Base-by-base conservation (phyloP, 176 grass and related monocot genomes). In the Elaeis guineensis region DNA sequence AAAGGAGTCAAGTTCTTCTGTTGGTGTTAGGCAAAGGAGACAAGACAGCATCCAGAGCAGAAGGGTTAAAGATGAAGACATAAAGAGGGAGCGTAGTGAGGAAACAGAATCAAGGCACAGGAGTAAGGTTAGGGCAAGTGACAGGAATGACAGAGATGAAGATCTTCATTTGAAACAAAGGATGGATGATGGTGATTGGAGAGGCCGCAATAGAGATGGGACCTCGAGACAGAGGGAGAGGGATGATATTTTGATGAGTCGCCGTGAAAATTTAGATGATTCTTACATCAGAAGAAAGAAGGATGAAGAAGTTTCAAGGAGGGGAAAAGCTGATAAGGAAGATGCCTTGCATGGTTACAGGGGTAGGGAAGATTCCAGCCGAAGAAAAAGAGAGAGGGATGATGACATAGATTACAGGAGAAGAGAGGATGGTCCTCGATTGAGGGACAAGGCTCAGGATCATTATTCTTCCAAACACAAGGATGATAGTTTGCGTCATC, bases 11-110 rank as follows among this genome's bases (percentile, higher is more conserved):
- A 44, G 9, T 65, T 63, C 75, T 69, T 54, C 51, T 19, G 9
- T 26, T 19, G 39, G 26, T 68, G 24, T 52, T 20, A 70, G 62
- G 62, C 77, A 69, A 32, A 85, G 84, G 72, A 93, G 88, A 89
- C 87, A 98, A 55, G 84, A 83, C 49, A 63, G 16, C 71, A 23
- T 77, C 78, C 86, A 87, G 77, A 66, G 69, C 32, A 87, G 83
- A 81, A 80, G 83, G 65, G 59, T 57, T 64, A 90, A 84, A 84
- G 94, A 89, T 63, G 87, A 93, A 78, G 87, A 89, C 44, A 68
- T 83, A 49, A 86, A 81, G 65, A 39, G 63, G 11, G 87, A 88
- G 30, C 51, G 75, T 56, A 92, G 73, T 82, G 78, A 52, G 80
- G 87, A 88, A 78, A 69, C 59, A 51, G 26, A 28, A 57, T 29